Base-by-base conservation (phyloP, 352 stramenopile genomes). In the Peronospora tabacina region DNA sequence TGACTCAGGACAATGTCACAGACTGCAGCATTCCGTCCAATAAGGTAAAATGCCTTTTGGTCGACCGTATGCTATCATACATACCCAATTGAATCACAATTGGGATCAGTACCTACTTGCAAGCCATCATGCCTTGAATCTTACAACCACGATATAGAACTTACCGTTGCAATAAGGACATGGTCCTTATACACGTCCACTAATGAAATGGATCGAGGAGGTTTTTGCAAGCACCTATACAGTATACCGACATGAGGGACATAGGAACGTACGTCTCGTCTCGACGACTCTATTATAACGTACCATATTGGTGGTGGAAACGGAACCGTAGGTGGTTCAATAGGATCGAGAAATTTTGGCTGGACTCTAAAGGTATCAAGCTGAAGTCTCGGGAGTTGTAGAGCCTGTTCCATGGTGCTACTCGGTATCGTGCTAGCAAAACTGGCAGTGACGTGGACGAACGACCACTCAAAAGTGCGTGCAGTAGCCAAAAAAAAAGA, bases 101-200 rank as follows among this genome's bases (percentile, higher is more conserved):
- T 4, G 4, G 4, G 4, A 22, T n/a, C n/a, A n/a, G n/a, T n/a
- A n/a, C n/a, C n/a, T n/a, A n/a, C n/a, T n/a, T n/a, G n/a, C n/a
- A n/a, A n/a, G n/a, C 3, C 5, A 5, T 26, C 3, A 26, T n/a
- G 19, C 4, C 7, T 26, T 3, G 17, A 20, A 35, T 32, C 11
- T 32, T 0, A 12, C 4, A 2, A 32, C 7, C 24, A 32, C 28
- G 2, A 22, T 22, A 22, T 4, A 38, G 22, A 16, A 58, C 72
- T 29, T 54, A 91, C 78, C 51, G 78, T 90, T 2, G 68, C 75
- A 52, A 92, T 68, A 12, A 88, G 62, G 16, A 90, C 78, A 49
- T 92, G 74, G 44, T 80, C 72, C 53, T 92, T 92, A 66, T 84
- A 88, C 33, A 88, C 81, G 24, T 92, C 81, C 12, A 92, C 50